phyloP scores from a whole-genome alignment of 1,284 basidiomycete genomes.

The Leccinum pallidistipes region DNA sequence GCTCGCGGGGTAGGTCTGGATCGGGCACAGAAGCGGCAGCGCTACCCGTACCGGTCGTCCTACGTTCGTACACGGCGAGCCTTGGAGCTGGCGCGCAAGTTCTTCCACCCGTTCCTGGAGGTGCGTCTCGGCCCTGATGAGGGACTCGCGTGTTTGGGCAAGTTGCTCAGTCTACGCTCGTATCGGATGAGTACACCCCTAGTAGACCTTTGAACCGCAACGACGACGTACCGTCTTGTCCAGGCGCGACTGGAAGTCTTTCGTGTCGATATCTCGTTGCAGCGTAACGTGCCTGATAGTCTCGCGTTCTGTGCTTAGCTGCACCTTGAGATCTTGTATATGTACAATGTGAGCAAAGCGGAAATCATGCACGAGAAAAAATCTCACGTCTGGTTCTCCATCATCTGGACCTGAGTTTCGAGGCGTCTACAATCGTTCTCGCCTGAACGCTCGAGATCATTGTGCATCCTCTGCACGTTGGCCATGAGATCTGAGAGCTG shows the following conservation, averaged over 20 bases:
- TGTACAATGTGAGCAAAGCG: slow-evolving; percentile 1
- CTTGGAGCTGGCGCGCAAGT: slow-evolving; percentile 68
- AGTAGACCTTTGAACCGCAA: neutral
- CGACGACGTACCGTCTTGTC: slow-evolving; percentile 65
- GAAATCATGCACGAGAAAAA: neutral
- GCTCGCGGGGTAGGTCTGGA: slow-evolving; percentile 61
- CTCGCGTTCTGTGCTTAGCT: slow-evolving; percentile 79
- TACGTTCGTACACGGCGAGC: slow-evolving; percentile 83
- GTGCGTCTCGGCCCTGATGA: slow-evolving; percentile 79
- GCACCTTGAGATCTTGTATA: slow-evolving; percentile 71
- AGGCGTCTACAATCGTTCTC: slow-evolving; percentile 79
- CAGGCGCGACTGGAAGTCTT: slow-evolving; percentile 72
- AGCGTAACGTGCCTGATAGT: slow-evolving; percentile 68
- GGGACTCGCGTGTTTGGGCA: slow-evolving; percentile 68
- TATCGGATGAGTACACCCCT: slow-evolving; percentile 11
- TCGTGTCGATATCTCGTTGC: slow-evolving; percentile 80
- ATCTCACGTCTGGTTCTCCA: slow-evolving; percentile 76
- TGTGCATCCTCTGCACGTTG: no score
- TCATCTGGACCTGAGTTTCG: slow-evolving; percentile 76
- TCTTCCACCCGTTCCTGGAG: slow-evolving; percentile 77
- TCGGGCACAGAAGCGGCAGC: slow-evolving; percentile 36
- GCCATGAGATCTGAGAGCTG: no score
- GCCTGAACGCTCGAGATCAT: slow-evolving; percentile 31
- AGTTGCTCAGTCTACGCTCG: slow-evolving; percentile 58
- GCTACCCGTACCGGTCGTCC: slow-evolving; percentile 39